A percentile compares a stretch with the other conserved stretches of the same genome.
These are phyloP conservation scores for Heimioporus sp. DNA, from an alignment of 768 basidiomycete species.

Conservation along the genomic window DNA sequence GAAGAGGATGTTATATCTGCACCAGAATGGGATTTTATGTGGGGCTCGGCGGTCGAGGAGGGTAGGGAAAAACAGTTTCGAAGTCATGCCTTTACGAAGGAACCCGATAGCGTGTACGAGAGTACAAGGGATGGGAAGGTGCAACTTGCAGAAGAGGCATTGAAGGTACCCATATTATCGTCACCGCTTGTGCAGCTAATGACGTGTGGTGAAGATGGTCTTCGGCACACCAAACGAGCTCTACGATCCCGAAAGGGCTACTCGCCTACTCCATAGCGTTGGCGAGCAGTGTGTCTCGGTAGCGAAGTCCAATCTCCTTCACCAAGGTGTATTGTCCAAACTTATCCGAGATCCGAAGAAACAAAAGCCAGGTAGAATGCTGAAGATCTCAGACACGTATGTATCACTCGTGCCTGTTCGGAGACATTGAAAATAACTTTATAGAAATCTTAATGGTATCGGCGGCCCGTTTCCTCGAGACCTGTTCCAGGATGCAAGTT, in stretches of 20 bases:
- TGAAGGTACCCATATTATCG: slow-evolving; percentile 52
- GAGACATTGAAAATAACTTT: not conserved
- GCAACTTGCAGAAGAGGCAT: slow-evolving; percentile 59
- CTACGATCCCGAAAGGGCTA: slow-evolving; percentile 62
- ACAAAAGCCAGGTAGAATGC: slow-evolving; percentile 65
- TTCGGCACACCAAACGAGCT: slow-evolving; percentile 69
- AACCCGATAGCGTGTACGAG: slow-evolving; percentile 31
- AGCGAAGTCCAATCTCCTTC: slow-evolving; percentile 60
- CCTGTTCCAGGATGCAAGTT: slow-evolving; percentile 67
- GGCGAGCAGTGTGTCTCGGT: slow-evolving; percentile 54
- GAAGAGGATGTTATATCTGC: slow-evolving; percentile 39
- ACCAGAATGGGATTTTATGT: slow-evolving; percentile 72
- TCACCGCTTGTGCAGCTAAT: not conserved
- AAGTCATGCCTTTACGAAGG: slow-evolving; percentile 51
- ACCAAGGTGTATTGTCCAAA: slow-evolving; percentile 66
- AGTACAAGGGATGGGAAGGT: slow-evolving; percentile 35
- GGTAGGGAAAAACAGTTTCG: slow-evolving; percentile 68
- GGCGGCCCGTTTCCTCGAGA: slow-evolving; percentile 63
- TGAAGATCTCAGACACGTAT: slow-evolving; percentile 75
- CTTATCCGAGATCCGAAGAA: slow-evolving; percentile 60
- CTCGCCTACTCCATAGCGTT: slow-evolving; percentile 51
- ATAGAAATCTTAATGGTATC: slow-evolving; percentile 65
- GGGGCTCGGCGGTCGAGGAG: slow-evolving; percentile 70
- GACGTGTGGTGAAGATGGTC: slow-evolving; percentile 56
- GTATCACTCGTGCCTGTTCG: slow-evolving; percentile 4